These are phyloP conservation scores for Pouteria campechiana DNA, from an alignment of 179 eudicot genomes.

Conservation along the genomic window DNA sequence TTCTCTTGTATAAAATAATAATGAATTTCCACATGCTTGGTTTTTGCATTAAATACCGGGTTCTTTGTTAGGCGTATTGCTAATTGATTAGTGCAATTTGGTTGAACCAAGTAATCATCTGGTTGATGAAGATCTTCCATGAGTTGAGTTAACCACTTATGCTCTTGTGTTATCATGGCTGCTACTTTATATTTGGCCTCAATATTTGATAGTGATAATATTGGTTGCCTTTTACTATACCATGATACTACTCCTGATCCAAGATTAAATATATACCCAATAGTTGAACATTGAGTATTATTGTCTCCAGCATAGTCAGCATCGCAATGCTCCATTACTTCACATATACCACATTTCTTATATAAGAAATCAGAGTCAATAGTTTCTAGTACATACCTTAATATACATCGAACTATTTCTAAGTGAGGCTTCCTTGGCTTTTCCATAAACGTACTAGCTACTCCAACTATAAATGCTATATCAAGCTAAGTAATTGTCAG, in stretches of 20 bases:
- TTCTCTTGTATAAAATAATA: conserved; percentile 1
- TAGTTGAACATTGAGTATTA: not conserved
- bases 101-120: not conserved
- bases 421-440: conserved; percentile 3
- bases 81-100: not conserved
- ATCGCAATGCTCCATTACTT: no score
- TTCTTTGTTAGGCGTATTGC: conserved; percentile 1
- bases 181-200: conserved; percentile 3
- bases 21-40: conserved; percentile 9
- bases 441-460: not conserved
- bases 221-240: no score
- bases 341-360: no score
- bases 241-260: no score
- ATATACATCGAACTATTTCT: not conserved
- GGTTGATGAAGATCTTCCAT: conserved; percentile 1
- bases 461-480: not conserved
- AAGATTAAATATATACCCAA: no score
- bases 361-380: not conserved
- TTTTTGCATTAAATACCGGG: conserved; percentile 3
- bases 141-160: not conserved
- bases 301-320: not conserved
- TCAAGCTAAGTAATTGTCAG: no score
- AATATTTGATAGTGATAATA: not conserved
- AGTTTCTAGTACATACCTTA: not conserved
- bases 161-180: not conserved